These are phyloP conservation scores for Amphicarpaea edgeworthii DNA, from an alignment of 306 rosid species.

Conservation along the genomic window DNA sequence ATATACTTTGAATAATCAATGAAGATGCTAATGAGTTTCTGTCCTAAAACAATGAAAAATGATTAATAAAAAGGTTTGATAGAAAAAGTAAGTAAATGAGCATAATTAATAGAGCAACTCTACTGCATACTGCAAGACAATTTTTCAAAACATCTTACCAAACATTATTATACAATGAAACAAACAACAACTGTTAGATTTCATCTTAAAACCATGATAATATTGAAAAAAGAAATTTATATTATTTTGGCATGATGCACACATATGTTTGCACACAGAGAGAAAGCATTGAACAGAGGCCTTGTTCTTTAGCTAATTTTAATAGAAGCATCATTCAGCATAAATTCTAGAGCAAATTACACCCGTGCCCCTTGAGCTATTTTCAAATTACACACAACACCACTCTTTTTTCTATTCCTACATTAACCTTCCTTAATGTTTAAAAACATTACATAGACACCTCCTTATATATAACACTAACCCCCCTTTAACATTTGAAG, in stretches of 20 bases:
- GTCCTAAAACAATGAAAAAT: constrained; percentile 23
- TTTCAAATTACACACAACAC: too few relatives aligned
- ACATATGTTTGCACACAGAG: background rate
- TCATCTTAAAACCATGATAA: too few relatives aligned
- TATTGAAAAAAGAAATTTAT: background rate
- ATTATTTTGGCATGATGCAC: background rate
- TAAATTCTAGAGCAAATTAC: too few relatives aligned
- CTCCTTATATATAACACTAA: too few relatives aligned
- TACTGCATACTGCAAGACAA: constrained; percentile 14
- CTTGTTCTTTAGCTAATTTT: constrained; percentile 8
- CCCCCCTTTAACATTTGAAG: too few relatives aligned
- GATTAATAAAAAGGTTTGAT: constrained; percentile 20
- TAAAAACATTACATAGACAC: too few relatives aligned
- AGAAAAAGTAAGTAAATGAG: background rate
- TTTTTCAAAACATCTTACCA: constrained; percentile 32
- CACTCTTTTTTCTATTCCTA: too few relatives aligned
- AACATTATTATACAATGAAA: constrained; percentile 14
- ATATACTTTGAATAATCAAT: constrained; percentile 5
- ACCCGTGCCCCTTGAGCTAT: too few relatives aligned
- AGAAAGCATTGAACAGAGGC: constrained; percentile 3
- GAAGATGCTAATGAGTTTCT: constrained; percentile 18
- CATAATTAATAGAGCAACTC: constrained; percentile 17
- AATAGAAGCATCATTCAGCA: constrained; percentile 18
- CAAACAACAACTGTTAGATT: too few relatives aligned
- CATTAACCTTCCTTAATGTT: too few relatives aligned